Percentiles rank a stretch among this genome's conserved stretches.
These are phyloP conservation scores for Xanthoceras sorbifolium DNA, from an alignment of 345 rosid species.

Conservation along the genomic window DNA sequence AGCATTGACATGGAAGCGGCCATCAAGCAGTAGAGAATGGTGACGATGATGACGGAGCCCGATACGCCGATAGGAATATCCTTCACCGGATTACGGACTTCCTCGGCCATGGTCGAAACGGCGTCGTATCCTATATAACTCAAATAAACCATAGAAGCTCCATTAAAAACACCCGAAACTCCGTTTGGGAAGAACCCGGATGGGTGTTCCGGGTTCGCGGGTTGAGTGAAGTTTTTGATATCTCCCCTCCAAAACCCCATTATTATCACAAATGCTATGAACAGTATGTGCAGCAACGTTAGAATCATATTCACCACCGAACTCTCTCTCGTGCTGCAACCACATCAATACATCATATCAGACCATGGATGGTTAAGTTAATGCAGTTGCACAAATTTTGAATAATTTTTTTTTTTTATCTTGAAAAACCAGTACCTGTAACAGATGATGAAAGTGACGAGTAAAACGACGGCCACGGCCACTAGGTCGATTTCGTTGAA, in stretches of 20 bases:
- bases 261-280: slow-evolving; percentile 71
- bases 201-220: slow-evolving; percentile 48
- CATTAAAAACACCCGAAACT: slow-evolving; percentile 70
- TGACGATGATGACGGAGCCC: slow-evolving; percentile 77
- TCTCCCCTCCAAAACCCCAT: slow-evolving; percentile 80
- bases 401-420: too few species aligned
- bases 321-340: slow-evolving; percentile 68
- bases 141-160: slow-evolving; percentile 79
- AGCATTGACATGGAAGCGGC: slow-evolving; percentile 94
- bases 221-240: slow-evolving; percentile 53
- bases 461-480: slow-evolving; percentile 58
- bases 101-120: slow-evolving; percentile 95
- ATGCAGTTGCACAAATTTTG: background rate
- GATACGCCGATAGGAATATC: slow-evolving; percentile 91
- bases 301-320: slow-evolving; percentile 76
- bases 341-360: too few species aligned
- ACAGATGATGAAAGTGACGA: slow-evolving; percentile 66
- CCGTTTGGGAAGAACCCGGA: slow-evolving; percentile 83
- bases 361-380: too few species aligned
- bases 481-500: slow-evolving; percentile 74
- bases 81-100: slow-evolving; percentile 73
- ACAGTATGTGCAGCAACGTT: slow-evolving; percentile 70
- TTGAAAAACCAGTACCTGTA: slow-evolving; percentile 51
- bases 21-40: slow-evolving; percentile 85
- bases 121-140: slow-evolving; percentile 98